Evolutionary conservation across 257 asterid genomes (phyloP).

Genomic region (Capsicum rhomboideum): DNA sequence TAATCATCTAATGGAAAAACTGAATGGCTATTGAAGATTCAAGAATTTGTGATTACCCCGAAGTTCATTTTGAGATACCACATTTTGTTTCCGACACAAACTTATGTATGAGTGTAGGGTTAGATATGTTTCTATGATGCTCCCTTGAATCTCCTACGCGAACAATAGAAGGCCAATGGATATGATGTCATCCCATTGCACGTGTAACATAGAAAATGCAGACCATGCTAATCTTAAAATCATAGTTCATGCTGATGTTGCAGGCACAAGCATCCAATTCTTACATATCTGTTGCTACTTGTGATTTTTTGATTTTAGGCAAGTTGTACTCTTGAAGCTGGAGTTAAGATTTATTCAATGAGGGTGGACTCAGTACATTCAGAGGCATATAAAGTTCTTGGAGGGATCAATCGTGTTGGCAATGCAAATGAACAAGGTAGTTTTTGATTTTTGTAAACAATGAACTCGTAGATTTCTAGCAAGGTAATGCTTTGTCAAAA

Average conservation of each 20-base stretch:
- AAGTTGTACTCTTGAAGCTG: conserved; percentile 98
- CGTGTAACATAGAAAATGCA: not conserved
- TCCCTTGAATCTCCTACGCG: not conserved
- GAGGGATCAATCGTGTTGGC: conserved; percentile 95
- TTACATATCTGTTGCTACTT: not conserved
- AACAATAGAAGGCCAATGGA: not conserved
- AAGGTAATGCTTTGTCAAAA: not conserved
- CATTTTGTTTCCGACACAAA: not conserved
- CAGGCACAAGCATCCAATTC: not conserved
- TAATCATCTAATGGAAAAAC: no score
- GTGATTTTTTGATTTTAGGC: conserved; percentile 43
- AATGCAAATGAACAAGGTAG: conserved; percentile 72
- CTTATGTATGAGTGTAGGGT: not conserved
- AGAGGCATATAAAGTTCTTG: conserved; percentile 96
- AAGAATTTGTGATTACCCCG: no score
- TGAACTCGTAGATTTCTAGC: not conserved
- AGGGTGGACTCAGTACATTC: conserved; percentile 97
- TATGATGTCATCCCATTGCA: not conserved
- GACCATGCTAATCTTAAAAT: not conserved
- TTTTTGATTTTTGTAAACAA: not conserved
- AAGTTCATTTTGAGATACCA: no score
- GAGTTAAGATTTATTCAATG: conserved; percentile 92
- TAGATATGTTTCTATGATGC: not conserved
- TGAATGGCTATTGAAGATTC: no score
- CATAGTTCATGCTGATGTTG: not conserved